Conservation (phyloP, 2,329 filamentous ascomycete genomes). For the Verticillium dahliae region DNA sequence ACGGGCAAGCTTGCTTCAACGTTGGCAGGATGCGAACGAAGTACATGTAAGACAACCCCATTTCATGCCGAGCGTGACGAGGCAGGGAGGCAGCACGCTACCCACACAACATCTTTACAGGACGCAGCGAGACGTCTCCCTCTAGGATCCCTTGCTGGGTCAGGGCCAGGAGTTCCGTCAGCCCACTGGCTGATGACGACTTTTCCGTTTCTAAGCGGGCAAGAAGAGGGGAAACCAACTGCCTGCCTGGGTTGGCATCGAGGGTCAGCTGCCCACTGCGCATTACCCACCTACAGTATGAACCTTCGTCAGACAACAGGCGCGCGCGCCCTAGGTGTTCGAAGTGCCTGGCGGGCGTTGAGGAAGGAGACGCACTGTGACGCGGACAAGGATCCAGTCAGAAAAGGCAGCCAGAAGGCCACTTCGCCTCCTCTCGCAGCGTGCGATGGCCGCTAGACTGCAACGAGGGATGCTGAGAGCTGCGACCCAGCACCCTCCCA, state of each 20-base stretch:
- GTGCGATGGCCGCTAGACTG: background rate
- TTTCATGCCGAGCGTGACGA: background rate
- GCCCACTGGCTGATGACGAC: background rate
- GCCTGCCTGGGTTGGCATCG: background rate
- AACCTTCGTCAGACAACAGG: background rate
- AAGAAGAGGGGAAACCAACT: background rate
- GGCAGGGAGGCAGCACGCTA: background rate
- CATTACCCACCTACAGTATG: background rate
- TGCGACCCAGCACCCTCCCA: background rate
- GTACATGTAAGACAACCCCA: background rate
- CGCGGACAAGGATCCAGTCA: background rate
- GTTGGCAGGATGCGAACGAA: too few relatives aligned
- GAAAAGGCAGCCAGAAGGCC: background rate
- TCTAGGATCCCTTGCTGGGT: background rate
- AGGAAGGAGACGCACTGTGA: background rate
- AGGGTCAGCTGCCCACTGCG: background rate
- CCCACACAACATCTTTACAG: background rate
- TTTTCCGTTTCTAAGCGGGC: background rate
- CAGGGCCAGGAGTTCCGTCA: background rate
- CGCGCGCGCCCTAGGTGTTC: background rate
- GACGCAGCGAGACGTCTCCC: background rate
- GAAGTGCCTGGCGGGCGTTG: background rate
- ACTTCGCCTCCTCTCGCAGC: background rate
- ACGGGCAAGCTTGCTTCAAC: background rate
- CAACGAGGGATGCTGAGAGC: background rate